Percentiles rank a stretch among this genome's conserved stretches.
Evolutionary conservation across 805 yeast species (phyloP).

Genomic region (Spencermartinsiella europaea): DNA sequence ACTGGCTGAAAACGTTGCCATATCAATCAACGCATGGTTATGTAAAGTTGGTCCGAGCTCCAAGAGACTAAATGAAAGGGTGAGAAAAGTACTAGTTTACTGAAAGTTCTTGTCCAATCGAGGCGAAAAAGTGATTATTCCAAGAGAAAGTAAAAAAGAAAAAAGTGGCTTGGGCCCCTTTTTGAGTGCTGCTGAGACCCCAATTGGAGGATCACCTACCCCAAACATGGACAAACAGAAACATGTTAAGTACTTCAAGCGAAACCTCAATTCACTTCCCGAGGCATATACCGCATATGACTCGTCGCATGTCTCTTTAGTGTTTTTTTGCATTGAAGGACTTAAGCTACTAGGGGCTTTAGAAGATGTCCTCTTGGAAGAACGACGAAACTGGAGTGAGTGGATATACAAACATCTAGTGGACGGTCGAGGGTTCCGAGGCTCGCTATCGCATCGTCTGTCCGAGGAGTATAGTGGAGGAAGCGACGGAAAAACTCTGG

Average conservation of each 20-base stretch:
- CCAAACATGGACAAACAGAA: too few species aligned
- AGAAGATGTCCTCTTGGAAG: slow-evolving; percentile 27
- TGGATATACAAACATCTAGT: slow-evolving; percentile 48
- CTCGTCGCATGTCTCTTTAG: slow-evolving; percentile 61
- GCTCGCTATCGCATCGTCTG: slow-evolving; percentile 44
- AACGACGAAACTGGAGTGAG: slow-evolving; percentile 32
- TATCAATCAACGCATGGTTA: too few species aligned
- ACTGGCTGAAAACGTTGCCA: too few species aligned
- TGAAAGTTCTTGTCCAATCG: too few species aligned
- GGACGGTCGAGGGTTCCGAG: slow-evolving; percentile 49
- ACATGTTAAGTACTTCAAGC: slow-evolving; percentile 38
- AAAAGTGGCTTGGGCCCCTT: too few species aligned
- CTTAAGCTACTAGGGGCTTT: slow-evolving; percentile 43
- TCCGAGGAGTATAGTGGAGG: not conserved
- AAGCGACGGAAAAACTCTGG: not conserved
- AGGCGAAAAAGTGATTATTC: too few species aligned
- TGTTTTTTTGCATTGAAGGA: slow-evolving; percentile 65
- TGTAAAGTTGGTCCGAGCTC: too few species aligned
- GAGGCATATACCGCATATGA: slow-evolving; percentile 55
- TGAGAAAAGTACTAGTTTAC: too few species aligned
- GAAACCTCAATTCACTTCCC: slow-evolving; percentile 54
- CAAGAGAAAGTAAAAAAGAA: too few species aligned
- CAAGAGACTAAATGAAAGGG: too few species aligned
- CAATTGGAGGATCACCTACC: too few species aligned
- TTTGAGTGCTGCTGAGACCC: too few species aligned